These are phyloP conservation scores for Suillus subalutaceus DNA, from an alignment of 768 basidiomycete species.

Conservation along the genomic window DNA sequence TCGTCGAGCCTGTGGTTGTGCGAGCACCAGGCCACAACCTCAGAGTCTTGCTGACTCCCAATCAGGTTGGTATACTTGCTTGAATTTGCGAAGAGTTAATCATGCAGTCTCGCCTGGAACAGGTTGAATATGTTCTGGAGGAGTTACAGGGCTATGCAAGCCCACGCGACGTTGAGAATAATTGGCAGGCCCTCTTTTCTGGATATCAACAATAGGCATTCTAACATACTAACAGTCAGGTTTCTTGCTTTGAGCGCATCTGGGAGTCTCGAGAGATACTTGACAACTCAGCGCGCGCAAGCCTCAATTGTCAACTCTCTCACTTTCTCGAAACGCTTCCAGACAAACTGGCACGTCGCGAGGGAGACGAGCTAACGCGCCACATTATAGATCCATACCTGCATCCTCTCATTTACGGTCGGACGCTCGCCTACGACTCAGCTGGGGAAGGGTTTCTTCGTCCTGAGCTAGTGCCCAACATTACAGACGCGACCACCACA, in stretches of 20 bases:
- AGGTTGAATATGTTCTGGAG: conserved; percentile 53
- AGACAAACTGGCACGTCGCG: conserved; percentile 8
- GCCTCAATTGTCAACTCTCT: conserved; percentile 28
- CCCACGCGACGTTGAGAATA: conserved; percentile 39
- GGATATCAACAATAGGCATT: neutral
- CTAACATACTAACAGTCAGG: conserved; percentile 38
- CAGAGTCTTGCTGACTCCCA: conserved; percentile 38
- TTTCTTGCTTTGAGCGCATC: conserved; percentile 60
- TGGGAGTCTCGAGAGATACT: conserved; percentile 46
- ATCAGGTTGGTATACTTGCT: conserved; percentile 38
- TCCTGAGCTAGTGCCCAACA: conserved; percentile 32
- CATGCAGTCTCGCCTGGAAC: neutral
- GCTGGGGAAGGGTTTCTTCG: conserved; percentile 20
- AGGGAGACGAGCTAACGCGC: conserved; percentile 25
- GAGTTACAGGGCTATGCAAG: conserved; percentile 49
- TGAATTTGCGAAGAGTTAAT: conserved; percentile 5
- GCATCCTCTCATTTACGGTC: conserved; percentile 43
- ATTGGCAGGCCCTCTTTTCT: conserved; percentile 37
- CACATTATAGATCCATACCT: conserved; percentile 44
- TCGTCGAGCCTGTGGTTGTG: conserved; percentile 34
- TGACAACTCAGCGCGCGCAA: conserved; percentile 10
- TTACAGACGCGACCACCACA: conserved; percentile 27
- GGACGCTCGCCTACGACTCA: conserved; percentile 39
- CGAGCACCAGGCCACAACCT: conserved; percentile 37
- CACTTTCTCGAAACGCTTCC: conserved; percentile 19